Percentiles rank a stretch among this genome's conserved stretches.
phyloP scores from a whole-genome alignment of 768 basidiomycete species.

The Pleurotus platypus region DNA sequence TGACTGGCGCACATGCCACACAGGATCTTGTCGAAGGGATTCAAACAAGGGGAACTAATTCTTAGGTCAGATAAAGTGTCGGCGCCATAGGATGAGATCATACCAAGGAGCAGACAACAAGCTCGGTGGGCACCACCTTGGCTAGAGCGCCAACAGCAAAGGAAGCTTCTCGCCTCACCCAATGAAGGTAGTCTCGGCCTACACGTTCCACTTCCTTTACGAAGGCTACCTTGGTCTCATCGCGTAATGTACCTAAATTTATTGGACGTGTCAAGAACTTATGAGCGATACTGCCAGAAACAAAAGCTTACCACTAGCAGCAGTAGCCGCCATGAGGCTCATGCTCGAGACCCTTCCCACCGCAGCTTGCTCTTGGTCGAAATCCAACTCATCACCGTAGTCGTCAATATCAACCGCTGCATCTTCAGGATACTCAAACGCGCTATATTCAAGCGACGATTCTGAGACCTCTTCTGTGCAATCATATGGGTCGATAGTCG shows the following conservation, averaged over 20 bases:
- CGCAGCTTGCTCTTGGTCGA: conserved; percentile 69
- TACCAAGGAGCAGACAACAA: conserved; percentile 64
- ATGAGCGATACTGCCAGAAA: conserved; percentile 1
- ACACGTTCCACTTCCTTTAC: conserved; percentile 74
- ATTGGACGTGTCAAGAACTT: neutral
- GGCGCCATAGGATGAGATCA: conserved; percentile 15
- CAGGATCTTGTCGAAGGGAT: conserved; percentile 58
- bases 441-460: neutral
- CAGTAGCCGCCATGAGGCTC: conserved; percentile 87
- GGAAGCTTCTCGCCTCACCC: conserved; percentile 83
- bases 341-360: conserved; percentile 87
- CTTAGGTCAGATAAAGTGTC: conserved; percentile 9
- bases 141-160: conserved; percentile 87
- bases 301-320: conserved; percentile 52
- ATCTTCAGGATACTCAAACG: neutral
- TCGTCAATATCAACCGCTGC: conserved; percentile 12
- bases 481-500: too few species aligned
- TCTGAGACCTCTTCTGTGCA: too few species aligned
- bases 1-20: conserved; percentile 86
- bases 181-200: conserved; percentile 61
- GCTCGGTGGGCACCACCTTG: conserved; percentile 78
- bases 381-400: conserved; percentile 28
- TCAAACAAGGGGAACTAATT: conserved; percentile 79
- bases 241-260: conserved; percentile 48
- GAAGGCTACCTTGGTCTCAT: conserved; percentile 58